phyloP scores from a whole-genome alignment of 2,329 filamentous ascomycete species.

The Tolypocladium guangdongense region DNA sequence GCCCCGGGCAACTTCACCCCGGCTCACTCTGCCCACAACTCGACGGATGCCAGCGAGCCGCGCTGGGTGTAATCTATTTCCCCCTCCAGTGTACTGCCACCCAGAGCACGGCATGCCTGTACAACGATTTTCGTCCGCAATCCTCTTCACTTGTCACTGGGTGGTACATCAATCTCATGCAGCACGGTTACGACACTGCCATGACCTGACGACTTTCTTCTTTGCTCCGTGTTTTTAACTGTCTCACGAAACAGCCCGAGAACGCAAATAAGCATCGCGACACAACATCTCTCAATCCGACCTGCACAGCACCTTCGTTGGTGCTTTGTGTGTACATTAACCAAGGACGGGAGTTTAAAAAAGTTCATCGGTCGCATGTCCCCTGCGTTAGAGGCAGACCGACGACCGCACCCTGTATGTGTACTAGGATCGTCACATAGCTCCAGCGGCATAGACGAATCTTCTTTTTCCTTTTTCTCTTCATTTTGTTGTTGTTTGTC shows the following conservation, averaged over 20 bases:
- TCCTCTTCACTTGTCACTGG: constrained; percentile 12
- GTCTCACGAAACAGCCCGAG: constrained; percentile 9
- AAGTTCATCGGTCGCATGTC: constrained; percentile 1
- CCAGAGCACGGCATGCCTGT: constrained; percentile 18
- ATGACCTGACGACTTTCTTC: constrained; percentile 31
- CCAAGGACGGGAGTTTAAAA: constrained; percentile 13
- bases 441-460: constrained; percentile 17
- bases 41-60: constrained; percentile 20
- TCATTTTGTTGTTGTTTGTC: constrained; percentile 12
- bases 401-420: constrained; percentile 18
- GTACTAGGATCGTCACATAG: constrained; percentile 19
- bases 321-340: constrained; percentile 25
- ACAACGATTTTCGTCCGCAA: constrained; percentile 16
- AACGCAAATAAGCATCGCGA: constrained; percentile 12
- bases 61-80: constrained; percentile 27
- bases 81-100: constrained; percentile 11
- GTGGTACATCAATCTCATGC: constrained; percentile 16
- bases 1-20: constrained; percentile 14
- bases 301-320: constrained; percentile 15
- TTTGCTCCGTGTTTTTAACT: constrained; percentile 21
- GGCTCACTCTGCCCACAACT: constrained; percentile 12
- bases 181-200: constrained; percentile 24
- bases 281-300: constrained; percentile 11
- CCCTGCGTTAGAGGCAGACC: constrained; percentile 4
- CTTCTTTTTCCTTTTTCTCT: constrained; percentile 10